Conservation (phyloP, 768 basidiomycete species). For the Udeniomyces megalosporus region DNA sequence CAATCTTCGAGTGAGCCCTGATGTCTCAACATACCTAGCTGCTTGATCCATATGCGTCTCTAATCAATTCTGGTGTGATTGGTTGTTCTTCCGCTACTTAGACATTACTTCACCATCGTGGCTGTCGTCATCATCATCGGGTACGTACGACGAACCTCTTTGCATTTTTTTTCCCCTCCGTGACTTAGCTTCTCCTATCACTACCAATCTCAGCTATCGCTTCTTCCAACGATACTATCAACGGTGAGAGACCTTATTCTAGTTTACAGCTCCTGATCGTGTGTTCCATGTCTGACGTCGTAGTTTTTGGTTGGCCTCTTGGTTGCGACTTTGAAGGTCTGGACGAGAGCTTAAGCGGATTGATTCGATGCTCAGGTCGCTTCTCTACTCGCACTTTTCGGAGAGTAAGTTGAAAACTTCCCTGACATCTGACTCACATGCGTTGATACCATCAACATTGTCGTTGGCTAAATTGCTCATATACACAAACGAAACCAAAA, state of each 20-base stretch:
- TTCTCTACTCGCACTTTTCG: slow-evolving; percentile 75
- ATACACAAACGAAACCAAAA: too few species aligned
- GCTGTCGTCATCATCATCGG: not conserved
- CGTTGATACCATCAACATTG: too few species aligned
- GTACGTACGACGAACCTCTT: not conserved
- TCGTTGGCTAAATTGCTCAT: too few species aligned
- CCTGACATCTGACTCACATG: too few species aligned
- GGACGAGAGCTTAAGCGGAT: slow-evolving; percentile 60
- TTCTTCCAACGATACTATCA: slow-evolving; percentile 18
- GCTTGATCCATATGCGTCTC: too few species aligned
- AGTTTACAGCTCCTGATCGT: not conserved
- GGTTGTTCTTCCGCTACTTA: not conserved
- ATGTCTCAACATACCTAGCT: too few species aligned
- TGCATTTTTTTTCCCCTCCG: not conserved
- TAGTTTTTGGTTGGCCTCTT: slow-evolving; percentile 59
- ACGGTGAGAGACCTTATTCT: too few species aligned
- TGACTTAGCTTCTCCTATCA: not conserved
- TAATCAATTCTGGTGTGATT: too few species aligned
- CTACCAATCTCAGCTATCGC: slow-evolving; percentile 37
- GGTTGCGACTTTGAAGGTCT: too few species aligned
- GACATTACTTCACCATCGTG: not conserved
- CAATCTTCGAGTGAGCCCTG: not conserved
- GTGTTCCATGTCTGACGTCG: slow-evolving; percentile 22
- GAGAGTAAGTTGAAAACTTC: slow-evolving; percentile 58
- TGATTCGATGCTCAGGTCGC: slow-evolving; percentile 54